Evolutionary conservation across 2,329 filamentous ascomycete genomes (phyloP).

Genomic region (Ustulina deusta): DNA sequence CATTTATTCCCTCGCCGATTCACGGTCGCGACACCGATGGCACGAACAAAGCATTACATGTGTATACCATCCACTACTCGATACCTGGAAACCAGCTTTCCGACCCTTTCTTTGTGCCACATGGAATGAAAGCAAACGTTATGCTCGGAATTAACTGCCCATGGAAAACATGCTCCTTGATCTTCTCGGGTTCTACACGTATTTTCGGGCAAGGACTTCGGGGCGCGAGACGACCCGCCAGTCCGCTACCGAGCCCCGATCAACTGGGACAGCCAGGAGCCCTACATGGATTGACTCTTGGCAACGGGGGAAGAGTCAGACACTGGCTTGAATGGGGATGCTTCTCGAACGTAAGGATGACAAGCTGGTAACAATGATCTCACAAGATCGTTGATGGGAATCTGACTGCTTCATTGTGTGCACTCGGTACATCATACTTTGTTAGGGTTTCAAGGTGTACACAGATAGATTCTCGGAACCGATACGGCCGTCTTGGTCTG

Average conservation of each 20-base stretch:
- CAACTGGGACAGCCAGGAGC: slow-evolving; percentile 34
- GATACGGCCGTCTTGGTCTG: slow-evolving; percentile 16
- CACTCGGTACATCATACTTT: not conserved
- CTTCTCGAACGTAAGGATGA: slow-evolving; percentile 12
- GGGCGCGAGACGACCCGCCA: slow-evolving; percentile 41
- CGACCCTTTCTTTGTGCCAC: slow-evolving; percentile 2
- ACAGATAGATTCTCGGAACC: slow-evolving; percentile 10
- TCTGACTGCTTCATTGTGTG: slow-evolving; percentile 12
- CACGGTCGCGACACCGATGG: slow-evolving; percentile 15
- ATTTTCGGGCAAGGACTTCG: slow-evolving; percentile 38
- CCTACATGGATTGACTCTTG: slow-evolving; percentile 27
- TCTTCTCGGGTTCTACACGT: slow-evolving; percentile 27
- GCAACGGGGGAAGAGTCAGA: slow-evolving; percentile 34
- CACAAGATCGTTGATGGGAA: slow-evolving; percentile 9
- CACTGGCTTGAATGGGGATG: slow-evolving; percentile 21
- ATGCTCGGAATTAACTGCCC: not conserved
- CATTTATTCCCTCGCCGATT: not conserved
- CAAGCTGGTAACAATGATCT: slow-evolving; percentile 22
- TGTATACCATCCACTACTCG: not conserved
- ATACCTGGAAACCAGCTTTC: not conserved
- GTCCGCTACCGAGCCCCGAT: slow-evolving; percentile 40
- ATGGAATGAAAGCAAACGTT: not conserved
- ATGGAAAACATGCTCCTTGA: slow-evolving; percentile 8
- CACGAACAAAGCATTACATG: slow-evolving; percentile 2
- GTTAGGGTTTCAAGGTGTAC: not conserved